These are phyloP conservation scores for Mortierella claussenii DNA, from an alignment of 192 early-diverging fungal genomes.

Conservation along the genomic window DNA sequence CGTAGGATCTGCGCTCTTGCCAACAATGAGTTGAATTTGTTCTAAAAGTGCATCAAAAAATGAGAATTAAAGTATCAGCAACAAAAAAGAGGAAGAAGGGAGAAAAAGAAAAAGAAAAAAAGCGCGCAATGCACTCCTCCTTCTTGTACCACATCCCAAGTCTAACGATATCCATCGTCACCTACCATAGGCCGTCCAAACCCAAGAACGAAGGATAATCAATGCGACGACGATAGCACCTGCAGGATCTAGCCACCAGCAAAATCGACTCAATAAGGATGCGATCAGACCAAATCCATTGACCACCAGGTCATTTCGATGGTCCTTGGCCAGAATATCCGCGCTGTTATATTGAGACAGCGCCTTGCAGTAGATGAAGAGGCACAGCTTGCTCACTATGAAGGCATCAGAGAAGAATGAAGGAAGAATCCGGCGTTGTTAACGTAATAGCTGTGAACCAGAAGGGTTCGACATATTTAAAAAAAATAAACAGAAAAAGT, in stretches of 20 bases:
- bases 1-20: conserved; percentile 80
- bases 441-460: too few species aligned
- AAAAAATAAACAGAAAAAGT: too few species aligned
- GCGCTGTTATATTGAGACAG: conserved; percentile 70
- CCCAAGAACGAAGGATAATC: conserved; percentile 77
- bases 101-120: background rate
- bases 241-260: conserved; percentile 80
- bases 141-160: background rate
- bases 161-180: background rate
- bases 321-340: conserved; percentile 73
- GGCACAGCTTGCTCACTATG: conserved; percentile 64
- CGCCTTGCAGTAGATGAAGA: conserved; percentile 76
- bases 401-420: background rate
- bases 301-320: conserved; percentile 79
- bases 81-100: conserved; percentile 2
- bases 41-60: too few species aligned
- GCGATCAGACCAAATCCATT: conserved; percentile 78
- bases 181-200: conserved; percentile 65
- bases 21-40: conserved; percentile 81
- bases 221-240: conserved; percentile 76
- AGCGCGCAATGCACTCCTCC: background rate
- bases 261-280: conserved; percentile 67
- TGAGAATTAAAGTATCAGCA: too few species aligned
- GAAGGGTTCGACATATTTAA: too few species aligned
- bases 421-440: too few species aligned